Evolutionary conservation across 345 rosid genomes (phyloP), one percentile per base, ranked within the genome.

Genomic region (Citrus medica): DNA sequence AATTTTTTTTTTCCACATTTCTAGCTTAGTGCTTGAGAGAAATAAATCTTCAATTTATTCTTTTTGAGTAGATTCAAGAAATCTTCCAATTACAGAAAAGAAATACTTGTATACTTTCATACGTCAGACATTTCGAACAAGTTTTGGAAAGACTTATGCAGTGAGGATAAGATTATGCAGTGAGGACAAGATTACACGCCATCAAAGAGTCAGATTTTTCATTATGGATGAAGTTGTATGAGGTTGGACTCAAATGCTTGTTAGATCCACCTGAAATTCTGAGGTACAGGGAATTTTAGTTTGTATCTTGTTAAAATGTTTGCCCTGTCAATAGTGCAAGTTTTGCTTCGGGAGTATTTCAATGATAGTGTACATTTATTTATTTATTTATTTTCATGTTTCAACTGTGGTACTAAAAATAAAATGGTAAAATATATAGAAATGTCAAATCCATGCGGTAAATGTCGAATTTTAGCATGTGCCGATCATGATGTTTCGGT

Each of bases 1-100:
- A 75, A 32, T 3, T 32, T 77, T 83, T 80, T n/a, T 40, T 40
- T 40, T 40, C 79, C 59, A 79, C 27, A 40, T 78, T 76, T 51
- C 78, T 82, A 56, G 79, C 82, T 67, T 80, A 70, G 46, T 60
- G 21, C 59, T 79, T 53, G 77, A 78, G 81, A 81, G 73, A 69
- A 87, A 85, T 83, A 85, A 85, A 79, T 81, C 80, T 86, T 53
- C 82, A 79, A 76, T 73, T 82, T 81, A 84, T 86, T 90, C 86
- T 83, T 90, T 84, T 78, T 53, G 66, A 77, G 74, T 88, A 86
- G 83, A 83, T 71, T 81, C 60, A 19, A 70, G 84, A 46, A 78
- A 35, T 69, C 30, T 22, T 51, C 67, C 67, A 66, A 73, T 82
- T 66, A 81, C 79, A 85, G 86, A 80, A 76, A 82, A 85, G 83